Conservation (phyloP, 768 basidiomycete species). For the Trametes cingulata region DNA sequence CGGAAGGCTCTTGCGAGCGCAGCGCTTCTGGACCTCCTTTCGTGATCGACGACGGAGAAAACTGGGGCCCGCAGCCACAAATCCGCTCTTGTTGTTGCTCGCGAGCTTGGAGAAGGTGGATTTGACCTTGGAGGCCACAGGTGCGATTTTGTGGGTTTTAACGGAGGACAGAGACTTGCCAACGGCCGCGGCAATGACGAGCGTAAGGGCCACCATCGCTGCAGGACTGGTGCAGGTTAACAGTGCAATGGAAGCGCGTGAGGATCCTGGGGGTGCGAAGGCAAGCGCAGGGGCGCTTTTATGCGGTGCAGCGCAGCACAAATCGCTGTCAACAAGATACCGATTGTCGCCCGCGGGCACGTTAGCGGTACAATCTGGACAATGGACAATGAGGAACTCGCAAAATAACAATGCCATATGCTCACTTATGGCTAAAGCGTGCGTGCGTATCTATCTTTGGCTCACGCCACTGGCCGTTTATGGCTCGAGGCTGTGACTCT, state of each 20-base stretch:
- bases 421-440: too few species aligned
- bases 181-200: background rate
- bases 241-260: background rate
- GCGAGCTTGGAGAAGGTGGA: slow-evolving; percentile 2
- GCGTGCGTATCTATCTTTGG: too few species aligned
- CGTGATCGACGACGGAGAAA: background rate
- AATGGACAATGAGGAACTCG: background rate
- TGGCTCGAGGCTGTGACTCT: too few species aligned
- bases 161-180: background rate
- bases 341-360: background rate
- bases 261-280: background rate
- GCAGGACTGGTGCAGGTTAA: too few species aligned
- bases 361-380: background rate
- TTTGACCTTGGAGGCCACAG: slow-evolving; percentile 1
- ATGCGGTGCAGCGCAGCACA: background rate
- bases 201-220: background rate
- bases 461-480: too few species aligned
- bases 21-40: background rate
- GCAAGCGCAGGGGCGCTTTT: slow-evolving; percentile 6
- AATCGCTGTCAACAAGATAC: background rate
- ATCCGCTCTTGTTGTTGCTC: background rate
- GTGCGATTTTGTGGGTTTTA: background rate
- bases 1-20: slow-evolving; percentile 1
- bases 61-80: background rate
- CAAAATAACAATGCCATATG: background rate